These are phyloP conservation scores for Fraxinus quadrangulata DNA, from an alignment of 257 asterid species.

Conservation along the genomic window DNA sequence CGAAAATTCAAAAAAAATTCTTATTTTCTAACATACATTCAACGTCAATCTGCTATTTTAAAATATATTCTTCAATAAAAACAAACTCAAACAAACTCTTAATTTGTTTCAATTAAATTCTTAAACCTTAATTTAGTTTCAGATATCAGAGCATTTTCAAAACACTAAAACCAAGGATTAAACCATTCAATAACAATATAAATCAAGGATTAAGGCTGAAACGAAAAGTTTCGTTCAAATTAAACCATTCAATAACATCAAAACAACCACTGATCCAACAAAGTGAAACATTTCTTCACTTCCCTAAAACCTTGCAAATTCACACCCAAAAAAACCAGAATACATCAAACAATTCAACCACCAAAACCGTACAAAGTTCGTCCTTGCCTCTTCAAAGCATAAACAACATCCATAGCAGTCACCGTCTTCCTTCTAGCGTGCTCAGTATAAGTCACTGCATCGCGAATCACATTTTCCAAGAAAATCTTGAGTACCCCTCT, in stretches of 20 bases:
- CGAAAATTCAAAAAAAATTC: too few relatives aligned
- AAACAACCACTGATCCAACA: background rate
- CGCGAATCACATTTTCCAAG: conserved; percentile 45
- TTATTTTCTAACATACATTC: too few relatives aligned
- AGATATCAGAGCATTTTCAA: too few relatives aligned
- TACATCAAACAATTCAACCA: conserved; percentile 21
- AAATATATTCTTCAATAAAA: too few relatives aligned
- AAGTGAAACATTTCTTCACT: too few relatives aligned
- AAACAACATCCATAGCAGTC: conserved; percentile 52
- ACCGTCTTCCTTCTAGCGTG: conserved; percentile 52
- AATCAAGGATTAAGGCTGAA: background rate
- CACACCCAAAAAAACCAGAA: too few relatives aligned
- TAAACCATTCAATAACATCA: background rate
- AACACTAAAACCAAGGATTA: too few relatives aligned
- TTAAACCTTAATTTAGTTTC: too few relatives aligned
- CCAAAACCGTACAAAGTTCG: conserved; percentile 48
- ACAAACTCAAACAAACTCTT: too few relatives aligned
- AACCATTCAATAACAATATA: background rate
- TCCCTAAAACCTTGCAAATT: background rate
- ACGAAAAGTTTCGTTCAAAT: background rate
- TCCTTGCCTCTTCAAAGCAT: conserved; percentile 53
- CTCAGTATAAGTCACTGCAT: conserved; percentile 50
- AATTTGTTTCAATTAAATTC: too few relatives aligned
- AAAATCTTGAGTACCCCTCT: conserved; percentile 54
- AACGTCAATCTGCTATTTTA: too few relatives aligned